These are phyloP conservation scores for Escallonia herrerae DNA, from an alignment of 129 eudicot species.

Conservation along the genomic window DNA sequence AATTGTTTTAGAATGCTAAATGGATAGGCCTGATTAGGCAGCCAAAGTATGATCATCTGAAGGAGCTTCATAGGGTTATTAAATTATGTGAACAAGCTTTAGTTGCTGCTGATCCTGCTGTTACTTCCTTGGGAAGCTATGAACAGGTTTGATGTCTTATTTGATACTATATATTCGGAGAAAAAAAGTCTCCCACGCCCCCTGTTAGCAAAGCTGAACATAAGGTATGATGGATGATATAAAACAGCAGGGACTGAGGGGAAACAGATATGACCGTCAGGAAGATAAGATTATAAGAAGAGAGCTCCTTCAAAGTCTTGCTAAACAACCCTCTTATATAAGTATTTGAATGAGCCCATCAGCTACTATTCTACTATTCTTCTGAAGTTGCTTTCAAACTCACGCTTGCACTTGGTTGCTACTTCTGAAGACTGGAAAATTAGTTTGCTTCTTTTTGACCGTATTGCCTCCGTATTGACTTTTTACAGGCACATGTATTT, in stretches of 20 bases:
- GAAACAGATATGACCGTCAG: too few species aligned
- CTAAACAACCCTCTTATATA: too few species aligned
- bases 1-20: neutral
- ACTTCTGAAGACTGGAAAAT: too few species aligned
- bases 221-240: too few species aligned
- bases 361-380: neutral
- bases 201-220: too few species aligned
- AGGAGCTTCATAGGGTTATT: conserved; percentile 68
- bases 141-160: conserved; percentile 45
- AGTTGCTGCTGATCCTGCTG: conserved; percentile 58
- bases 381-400: neutral
- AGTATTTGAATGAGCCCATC: neutral
- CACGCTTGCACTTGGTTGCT: neutral
- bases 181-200: too few species aligned
- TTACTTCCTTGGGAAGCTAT: conserved; percentile 52
- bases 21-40: conserved; percentile 64
- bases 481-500: conserved; percentile 64
- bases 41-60: conserved; percentile 72
- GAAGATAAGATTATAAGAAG: too few species aligned
- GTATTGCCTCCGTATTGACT: too few species aligned
- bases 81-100: conserved; percentile 65
- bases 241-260: too few species aligned
- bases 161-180: neutral
- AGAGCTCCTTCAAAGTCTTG: too few species aligned
- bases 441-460: neutral